Percentiles rank a stretch among this genome's conserved stretches.
Conservation (phyloP, 2,329 filamentous ascomycete species). For the Neurospora sp. region DNA sequence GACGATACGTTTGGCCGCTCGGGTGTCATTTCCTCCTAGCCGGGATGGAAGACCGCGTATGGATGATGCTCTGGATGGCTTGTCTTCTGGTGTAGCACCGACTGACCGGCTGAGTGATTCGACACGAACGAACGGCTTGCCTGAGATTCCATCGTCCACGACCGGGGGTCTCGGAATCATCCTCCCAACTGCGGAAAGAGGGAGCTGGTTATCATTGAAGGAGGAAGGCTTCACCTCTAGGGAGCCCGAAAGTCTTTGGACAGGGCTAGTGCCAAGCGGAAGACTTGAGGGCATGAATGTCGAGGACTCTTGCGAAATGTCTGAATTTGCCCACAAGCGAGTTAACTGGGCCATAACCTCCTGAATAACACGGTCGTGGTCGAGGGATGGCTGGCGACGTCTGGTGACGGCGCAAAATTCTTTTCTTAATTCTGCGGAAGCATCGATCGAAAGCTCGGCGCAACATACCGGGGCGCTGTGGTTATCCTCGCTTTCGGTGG, state of each 20-base stretch:
- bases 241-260: conserved; percentile 6
- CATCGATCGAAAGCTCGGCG: conserved; percentile 35
- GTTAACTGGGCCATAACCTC: conserved; percentile 30
- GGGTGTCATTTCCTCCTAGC: conserved; percentile 5
- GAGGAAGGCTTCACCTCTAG: conserved; percentile 6
- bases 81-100: conserved; percentile 13
- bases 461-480: conserved; percentile 36
- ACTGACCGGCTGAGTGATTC: conserved; percentile 15
- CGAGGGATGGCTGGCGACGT: conserved; percentile 28
- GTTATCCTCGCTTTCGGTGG: conserved; percentile 5
- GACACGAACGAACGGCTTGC: conserved; percentile 44
- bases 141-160: conserved; percentile 42
- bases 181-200: conserved; percentile 1
- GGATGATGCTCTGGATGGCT: background rate
- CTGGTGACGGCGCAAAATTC: conserved; percentile 42
- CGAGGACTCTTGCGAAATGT: conserved; percentile 1
- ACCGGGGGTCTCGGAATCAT: conserved; percentile 16
- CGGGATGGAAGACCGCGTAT: conserved; percentile 1
- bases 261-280: conserved; percentile 7
- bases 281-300: conserved; percentile 4
- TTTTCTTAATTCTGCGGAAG: conserved; percentile 35
- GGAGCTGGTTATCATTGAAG: conserved; percentile 6
- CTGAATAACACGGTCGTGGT: conserved; percentile 34
- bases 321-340: conserved; percentile 3
- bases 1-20: background rate